Evolutionary conservation across 2,329 filamentous ascomycete species (phyloP), one percentile per base, ranked within the genome.

Genomic region (Furcasterigmium sp.): DNA sequence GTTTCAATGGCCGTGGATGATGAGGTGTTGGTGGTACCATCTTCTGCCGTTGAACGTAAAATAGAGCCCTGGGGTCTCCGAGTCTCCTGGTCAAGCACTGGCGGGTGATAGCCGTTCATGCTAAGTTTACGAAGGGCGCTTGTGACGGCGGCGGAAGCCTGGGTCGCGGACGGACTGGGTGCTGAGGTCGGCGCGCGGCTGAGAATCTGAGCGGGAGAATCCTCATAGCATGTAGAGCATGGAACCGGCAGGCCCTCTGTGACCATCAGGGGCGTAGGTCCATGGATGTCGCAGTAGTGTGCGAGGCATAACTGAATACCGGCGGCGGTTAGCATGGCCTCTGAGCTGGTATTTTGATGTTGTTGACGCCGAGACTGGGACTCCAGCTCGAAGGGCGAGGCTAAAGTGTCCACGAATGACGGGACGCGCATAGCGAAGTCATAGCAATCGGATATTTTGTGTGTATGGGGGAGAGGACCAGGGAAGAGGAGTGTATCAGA

Each of bases 271-370:
- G 81, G 81, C 37, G 81, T 85, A 39, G 82, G 82, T 49, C 82
- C 82, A 64, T 85, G 82, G 49, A 78, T 71, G 60, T 85, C 82
- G 70, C 82, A 85, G 58, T 84, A 85, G 60, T 85, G 81, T 55
- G 82, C 82, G 54, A 85, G 72, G 60, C 80, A 84, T 58, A 85
- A 67, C 81, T 85, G 75, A 46, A 79, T 37, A 36, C 46, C 45
- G 21, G 51, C 50, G 41, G 50, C 50, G 41, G 50, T 50, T 50
- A 50, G 46, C 40, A 35, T 26, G 29, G 39, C 29, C 30, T 35
- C 3, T 35, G 18, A 30, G 28, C 17, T 29, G 14, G 21, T 45
- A 46, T 42, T 40, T 39, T 15, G 43, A 11, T 46, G 36, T 19
- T 44, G 36, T 43, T 46, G 48, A 30, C 38, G 41, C 46, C 48